Percentiles rank a stretch among this genome's conserved stretches.
These are phyloP conservation scores for Beauveria pseudobassiana DNA, from an alignment of 2,329 filamentous ascomycete genomes.

Conservation along the genomic window DNA sequence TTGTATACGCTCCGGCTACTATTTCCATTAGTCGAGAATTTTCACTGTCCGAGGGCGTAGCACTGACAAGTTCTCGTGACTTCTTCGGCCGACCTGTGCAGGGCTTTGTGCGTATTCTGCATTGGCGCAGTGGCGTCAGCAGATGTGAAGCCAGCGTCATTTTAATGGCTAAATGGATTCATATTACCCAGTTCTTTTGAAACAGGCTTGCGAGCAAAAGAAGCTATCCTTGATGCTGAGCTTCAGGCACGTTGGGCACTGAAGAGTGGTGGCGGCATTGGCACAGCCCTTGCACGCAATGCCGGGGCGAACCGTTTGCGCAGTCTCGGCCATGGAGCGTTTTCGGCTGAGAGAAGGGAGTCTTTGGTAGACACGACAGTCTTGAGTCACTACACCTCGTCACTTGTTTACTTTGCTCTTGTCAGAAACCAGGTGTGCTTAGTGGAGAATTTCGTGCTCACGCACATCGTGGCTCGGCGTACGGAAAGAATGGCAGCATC, in stretches of 20 bases:
- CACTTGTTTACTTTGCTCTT: neutral
- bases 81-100: constrained; percentile 49
- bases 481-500: too few species aligned
- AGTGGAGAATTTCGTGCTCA: neutral
- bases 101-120: constrained; percentile 70
- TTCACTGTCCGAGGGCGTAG: constrained; percentile 56
- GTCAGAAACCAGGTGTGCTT: neutral
- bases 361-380: neutral
- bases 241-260: constrained; percentile 94
- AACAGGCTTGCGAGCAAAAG: constrained; percentile 98
- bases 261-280: constrained; percentile 76
- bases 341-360: neutral
- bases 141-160: neutral
- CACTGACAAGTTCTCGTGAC: constrained; percentile 30
- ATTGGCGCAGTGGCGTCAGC: neutral
- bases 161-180: too few species aligned
- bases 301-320: neutral
- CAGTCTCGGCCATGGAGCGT: neutral
- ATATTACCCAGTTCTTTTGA: constrained; percentile 93
- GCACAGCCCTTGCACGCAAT: constrained; percentile 53
- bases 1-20: constrained; percentile 77
- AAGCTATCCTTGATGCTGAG: constrained; percentile 79
- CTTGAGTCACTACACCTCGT: too few species aligned
- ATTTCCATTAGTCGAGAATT: constrained; percentile 68
- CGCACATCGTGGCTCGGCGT: neutral